Evolutionary conservation across 768 basidiomycete genomes (phyloP).

Genomic region (Serendipita sp.): DNA sequence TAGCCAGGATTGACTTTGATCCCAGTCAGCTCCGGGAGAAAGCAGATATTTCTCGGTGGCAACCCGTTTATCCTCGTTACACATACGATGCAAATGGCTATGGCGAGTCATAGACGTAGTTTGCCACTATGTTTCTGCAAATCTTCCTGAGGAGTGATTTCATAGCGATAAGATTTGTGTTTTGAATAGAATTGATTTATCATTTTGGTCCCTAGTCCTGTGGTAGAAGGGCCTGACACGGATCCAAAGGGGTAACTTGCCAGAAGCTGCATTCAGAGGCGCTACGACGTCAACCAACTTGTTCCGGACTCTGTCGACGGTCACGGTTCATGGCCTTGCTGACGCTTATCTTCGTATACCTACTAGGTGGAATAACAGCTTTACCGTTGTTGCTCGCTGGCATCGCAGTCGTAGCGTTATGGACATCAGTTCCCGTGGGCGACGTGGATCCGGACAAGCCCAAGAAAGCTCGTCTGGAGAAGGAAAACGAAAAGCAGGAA

Average conservation of each 20-base stretch:
- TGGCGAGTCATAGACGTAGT: neutral
- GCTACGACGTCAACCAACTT: neutral
- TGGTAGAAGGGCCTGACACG: too few relatives aligned
- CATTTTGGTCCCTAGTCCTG: too few relatives aligned
- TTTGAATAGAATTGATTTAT: too few relatives aligned
- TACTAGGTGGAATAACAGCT: constrained; percentile 82
- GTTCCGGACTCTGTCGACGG: neutral
- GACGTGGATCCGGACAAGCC: constrained; percentile 30
- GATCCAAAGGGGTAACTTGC: too few relatives aligned
- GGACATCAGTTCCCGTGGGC: constrained; percentile 73
- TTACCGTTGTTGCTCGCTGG: constrained; percentile 49
- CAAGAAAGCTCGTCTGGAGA: constrained; percentile 18
- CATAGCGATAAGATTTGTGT: too few relatives aligned
- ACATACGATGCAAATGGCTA: constrained; percentile 23
- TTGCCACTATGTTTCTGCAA: too few relatives aligned
- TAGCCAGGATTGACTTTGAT: constrained; percentile 40
- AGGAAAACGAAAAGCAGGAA: constrained; percentile 15
- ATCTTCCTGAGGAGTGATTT: too few relatives aligned
- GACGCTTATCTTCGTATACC: constrained; percentile 64
- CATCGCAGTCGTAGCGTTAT: constrained; percentile 41
- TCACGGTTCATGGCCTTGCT: constrained; percentile 4
- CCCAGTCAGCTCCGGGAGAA: constrained; percentile 38
- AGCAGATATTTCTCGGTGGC: constrained; percentile 40
- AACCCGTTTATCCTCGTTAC: constrained; percentile 47
- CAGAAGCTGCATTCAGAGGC: neutral